Percentiles rank a stretch among this genome's conserved stretches.
phyloP scores from a whole-genome alignment of 2,329 filamentous ascomycete genomes.

The Acephala macrosclerotiorum region DNA sequence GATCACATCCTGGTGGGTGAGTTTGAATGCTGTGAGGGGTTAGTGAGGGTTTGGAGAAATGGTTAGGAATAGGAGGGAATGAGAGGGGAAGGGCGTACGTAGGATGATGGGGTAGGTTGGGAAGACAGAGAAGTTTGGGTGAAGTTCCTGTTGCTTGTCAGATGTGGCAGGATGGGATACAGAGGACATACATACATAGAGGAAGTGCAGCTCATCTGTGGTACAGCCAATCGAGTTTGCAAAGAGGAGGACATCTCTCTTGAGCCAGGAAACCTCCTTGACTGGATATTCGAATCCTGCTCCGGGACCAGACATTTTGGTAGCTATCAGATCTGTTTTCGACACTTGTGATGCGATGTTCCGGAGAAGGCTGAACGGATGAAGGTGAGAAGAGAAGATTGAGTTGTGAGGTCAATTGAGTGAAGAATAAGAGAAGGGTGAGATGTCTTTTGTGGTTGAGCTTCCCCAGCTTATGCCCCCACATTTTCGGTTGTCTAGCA shows the following conservation, averaged over 20 bases:
- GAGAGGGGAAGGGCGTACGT: slow-evolving; percentile 28
- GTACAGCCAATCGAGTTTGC: slow-evolving; percentile 87
- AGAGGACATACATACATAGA: slow-evolving; percentile 70
- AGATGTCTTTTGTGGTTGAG: slow-evolving; percentile 17
- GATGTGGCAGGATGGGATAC: slow-evolving; percentile 11
- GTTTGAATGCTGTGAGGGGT: slow-evolving; percentile 64
- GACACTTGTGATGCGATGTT: background rate
- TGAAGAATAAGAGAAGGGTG: background rate
- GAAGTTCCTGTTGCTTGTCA: slow-evolving; percentile 71
- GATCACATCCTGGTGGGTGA: slow-evolving; percentile 69
- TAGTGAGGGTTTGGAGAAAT: slow-evolving; percentile 17
- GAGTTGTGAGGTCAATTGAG: background rate
- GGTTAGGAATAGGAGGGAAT: background rate
- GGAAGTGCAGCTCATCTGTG: slow-evolving; percentile 86
- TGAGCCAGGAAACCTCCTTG: slow-evolving; percentile 81
- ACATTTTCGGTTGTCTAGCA: slow-evolving; percentile 17
- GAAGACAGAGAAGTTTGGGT: slow-evolving; percentile 87
- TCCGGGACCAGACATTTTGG: slow-evolving; percentile 49
- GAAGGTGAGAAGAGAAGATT: background rate
- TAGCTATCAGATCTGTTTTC: background rate
- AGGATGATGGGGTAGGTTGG: slow-evolving; percentile 63
- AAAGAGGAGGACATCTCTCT: slow-evolving; percentile 89
- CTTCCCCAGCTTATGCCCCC: slow-evolving; percentile 29
- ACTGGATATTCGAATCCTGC: slow-evolving; percentile 82
- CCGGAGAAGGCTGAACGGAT: background rate